Conservation (phyloP, 1,284 basidiomycete species). For the Melampsora americana region DNA sequence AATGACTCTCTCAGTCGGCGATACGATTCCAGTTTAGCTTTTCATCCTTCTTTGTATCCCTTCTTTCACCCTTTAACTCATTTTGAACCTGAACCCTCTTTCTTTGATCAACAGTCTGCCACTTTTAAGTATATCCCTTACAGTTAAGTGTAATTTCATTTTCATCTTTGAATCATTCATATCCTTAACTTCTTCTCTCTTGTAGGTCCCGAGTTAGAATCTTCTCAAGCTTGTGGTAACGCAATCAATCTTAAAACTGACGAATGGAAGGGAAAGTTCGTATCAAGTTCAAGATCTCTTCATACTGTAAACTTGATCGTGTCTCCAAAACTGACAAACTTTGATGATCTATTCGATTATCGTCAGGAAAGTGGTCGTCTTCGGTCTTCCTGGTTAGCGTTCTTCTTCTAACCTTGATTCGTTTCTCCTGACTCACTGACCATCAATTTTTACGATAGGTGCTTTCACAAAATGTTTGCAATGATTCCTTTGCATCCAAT, state of each 20-base stretch:
- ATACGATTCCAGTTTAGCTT: slow-evolving; percentile 33
- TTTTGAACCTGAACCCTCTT: neutral
- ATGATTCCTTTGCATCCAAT: neutral
- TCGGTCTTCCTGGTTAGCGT: slow-evolving; percentile 36
- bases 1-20: slow-evolving; percentile 28
- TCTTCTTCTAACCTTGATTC: neutral
- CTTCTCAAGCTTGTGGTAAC: slow-evolving; percentile 26
- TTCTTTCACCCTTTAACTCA: neutral
- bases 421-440: neutral
- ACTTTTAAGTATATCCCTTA: slow-evolving; percentile 29
- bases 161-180: neutral
- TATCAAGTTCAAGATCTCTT: neutral
- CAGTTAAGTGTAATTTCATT: slow-evolving; percentile 19
- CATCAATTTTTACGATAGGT: neutral
- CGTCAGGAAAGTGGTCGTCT: slow-evolving; percentile 33
- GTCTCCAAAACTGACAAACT: neutral
- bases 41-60: too few species aligned
- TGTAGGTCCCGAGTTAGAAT: slow-evolving; percentile 25
- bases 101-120: slow-evolving; percentile 11
- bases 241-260: slow-evolving; percentile 32
- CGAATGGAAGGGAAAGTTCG: slow-evolving; percentile 36
- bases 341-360: neutral
- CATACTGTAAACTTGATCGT: neutral
- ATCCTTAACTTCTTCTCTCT: neutral
- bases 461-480: slow-evolving; percentile 33